Evolutionary conservation across 2,329 filamentous ascomycete genomes (phyloP).

Genomic region (Drechslerella coelobrocha): DNA sequence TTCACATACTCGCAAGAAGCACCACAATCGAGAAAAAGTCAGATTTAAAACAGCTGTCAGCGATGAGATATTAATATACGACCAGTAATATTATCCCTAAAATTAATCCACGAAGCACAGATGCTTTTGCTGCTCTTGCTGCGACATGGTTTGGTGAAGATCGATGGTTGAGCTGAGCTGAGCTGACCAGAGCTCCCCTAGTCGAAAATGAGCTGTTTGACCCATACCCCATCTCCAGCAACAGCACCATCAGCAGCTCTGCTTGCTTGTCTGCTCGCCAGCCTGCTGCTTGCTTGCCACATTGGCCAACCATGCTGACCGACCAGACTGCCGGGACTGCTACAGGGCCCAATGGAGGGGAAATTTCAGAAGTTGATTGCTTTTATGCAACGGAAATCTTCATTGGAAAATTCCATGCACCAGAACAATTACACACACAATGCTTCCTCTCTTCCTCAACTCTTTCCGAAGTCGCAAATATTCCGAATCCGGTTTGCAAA

Average conservation of each 20-base stretch:
- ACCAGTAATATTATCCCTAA: not conserved
- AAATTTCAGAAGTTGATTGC: not conserved
- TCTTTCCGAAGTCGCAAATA: not conserved
- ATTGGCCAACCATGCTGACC: not conserved
- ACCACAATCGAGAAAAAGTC: not conserved
- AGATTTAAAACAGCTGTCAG: slow-evolving; percentile 3
- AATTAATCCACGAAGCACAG: not conserved
- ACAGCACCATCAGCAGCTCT: too few species aligned
- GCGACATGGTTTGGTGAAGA: not conserved
- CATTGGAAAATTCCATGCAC: slow-evolving; percentile 1
- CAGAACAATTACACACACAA: not conserved
- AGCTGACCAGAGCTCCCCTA: not conserved
- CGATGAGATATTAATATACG: not conserved
- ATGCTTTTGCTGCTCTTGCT: not conserved
- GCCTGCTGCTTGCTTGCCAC: not conserved
- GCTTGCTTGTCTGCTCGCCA: not conserved
- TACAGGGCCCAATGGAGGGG: not conserved
- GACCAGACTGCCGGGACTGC: not conserved
- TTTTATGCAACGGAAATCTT: not conserved
- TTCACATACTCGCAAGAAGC: slow-evolving; percentile 6
- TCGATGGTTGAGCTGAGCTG: not conserved
- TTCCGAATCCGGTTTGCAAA: not conserved
- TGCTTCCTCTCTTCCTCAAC: not conserved
- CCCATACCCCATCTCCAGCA: too few species aligned
- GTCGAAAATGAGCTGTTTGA: not conserved